Percentiles rank a stretch among this genome's conserved stretches.
Conservation (phyloP, 305 asterid species). For the Plantago lanceolata region DNA sequence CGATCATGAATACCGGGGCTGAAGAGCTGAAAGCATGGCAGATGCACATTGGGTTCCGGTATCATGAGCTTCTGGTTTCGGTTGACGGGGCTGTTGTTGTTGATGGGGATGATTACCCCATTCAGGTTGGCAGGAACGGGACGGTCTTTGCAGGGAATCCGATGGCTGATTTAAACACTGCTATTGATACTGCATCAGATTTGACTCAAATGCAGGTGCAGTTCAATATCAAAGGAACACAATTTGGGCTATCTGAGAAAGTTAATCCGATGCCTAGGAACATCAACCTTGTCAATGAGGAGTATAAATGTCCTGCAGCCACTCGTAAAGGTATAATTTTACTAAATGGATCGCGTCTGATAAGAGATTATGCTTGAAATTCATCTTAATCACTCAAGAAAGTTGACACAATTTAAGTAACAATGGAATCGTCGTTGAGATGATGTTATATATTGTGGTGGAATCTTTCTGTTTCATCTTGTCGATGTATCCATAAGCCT, state of each 20-base stretch:
- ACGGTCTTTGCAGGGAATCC: slow-evolving; percentile 67
- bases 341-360: not conserved
- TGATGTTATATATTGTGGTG: too few relatives aligned
- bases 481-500: not conserved
- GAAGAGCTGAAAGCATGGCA: slow-evolving; percentile 64
- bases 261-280: slow-evolving; percentile 67
- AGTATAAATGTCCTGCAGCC: slow-evolving; percentile 67
- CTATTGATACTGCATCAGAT: slow-evolving; percentile 83
- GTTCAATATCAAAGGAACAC: slow-evolving; percentile 59
- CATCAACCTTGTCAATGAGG: slow-evolving; percentile 57
- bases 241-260: slow-evolving; percentile 44
- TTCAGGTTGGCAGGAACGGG: slow-evolving; percentile 52
- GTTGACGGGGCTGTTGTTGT: slow-evolving; percentile 62
- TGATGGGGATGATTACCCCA: slow-evolving; percentile 52
- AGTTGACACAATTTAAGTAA: not conserved
- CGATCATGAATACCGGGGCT: slow-evolving; percentile 49
- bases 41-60: slow-evolving; percentile 51
- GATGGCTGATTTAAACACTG: slow-evolving; percentile 63
- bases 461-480: not conserved
- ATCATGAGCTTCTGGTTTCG: slow-evolving; percentile 62
- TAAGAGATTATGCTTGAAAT: not conserved
- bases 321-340: slow-evolving; percentile 31
- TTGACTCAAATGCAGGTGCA: slow-evolving; percentile 52
- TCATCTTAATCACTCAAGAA: not conserved
- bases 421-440: too few relatives aligned